Percentiles rank a stretch among this genome's conserved stretches.
These are phyloP conservation scores for Globisporangium nodosum DNA, from an alignment of 352 stramenopile species.

Conservation along the genomic window DNA sequence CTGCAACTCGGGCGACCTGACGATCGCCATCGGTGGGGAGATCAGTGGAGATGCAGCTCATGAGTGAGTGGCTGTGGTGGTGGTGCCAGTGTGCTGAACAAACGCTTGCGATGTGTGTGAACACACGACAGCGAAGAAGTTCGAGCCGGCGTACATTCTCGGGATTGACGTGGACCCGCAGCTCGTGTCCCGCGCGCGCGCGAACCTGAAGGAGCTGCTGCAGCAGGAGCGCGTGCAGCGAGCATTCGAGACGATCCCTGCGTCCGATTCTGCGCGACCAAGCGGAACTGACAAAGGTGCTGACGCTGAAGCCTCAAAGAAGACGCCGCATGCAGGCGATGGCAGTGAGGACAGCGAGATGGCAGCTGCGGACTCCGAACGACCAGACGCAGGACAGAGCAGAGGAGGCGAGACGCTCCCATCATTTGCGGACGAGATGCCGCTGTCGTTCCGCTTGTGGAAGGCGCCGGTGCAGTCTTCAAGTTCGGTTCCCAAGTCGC, in stretches of 20 bases:
- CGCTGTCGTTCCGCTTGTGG: conserved; percentile 64
- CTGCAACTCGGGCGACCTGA: conserved; percentile 81
- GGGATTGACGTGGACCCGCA: conserved; percentile 70
- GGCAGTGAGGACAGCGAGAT: neutral
- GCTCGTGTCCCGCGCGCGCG: conserved; percentile 52
- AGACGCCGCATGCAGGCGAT: neutral
- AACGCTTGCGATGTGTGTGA: neutral
- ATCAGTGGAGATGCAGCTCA: neutral
- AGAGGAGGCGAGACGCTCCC: neutral
- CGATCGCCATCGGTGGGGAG: conserved; percentile 49
- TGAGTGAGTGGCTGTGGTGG: neutral
- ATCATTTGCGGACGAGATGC: conserved; percentile 39
- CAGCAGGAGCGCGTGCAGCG: conserved; percentile 51
- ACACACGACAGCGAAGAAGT: conserved; percentile 25
- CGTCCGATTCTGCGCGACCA: neutral
- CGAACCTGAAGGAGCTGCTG: conserved; percentile 58
- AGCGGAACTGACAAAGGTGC: neutral
- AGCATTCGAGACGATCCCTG: conserved; percentile 41
- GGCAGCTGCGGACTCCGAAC: neutral
- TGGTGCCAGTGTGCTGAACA: neutral
- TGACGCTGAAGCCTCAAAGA: neutral
- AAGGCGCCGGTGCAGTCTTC: conserved; percentile 38
- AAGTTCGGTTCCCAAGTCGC: conserved; percentile 23
- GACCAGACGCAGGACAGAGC: too few relatives aligned
- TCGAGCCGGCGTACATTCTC: conserved; percentile 52